Base-by-base conservation (phyloP, 2,329 filamentous ascomycete species). In the Diaporthe amygdali region DNA sequence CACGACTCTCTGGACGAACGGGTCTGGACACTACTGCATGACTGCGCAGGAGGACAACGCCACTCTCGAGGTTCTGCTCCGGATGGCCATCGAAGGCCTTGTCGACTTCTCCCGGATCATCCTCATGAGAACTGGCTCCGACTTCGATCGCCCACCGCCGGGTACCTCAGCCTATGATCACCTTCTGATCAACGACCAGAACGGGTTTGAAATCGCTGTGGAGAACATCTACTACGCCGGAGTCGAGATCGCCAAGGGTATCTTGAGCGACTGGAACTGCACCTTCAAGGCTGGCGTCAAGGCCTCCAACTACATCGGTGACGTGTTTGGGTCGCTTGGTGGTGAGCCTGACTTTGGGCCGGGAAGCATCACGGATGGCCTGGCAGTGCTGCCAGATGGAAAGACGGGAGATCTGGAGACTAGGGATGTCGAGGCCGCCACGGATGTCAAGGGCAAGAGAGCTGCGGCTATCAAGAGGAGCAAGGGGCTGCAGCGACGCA, bases 11-110 rank as follows among this genome's bases (percentile, higher is more conserved):
- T 88, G 90, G 82, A 94, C 92, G 2, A 93, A 93, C 76, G 91
- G 91, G 4, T 89, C 87, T 0, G 91, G 90, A 0, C 79, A 85
- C 7, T 94, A 94, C 81, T 94, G 92, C 82, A 89, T 91, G 80
- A 92, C 88, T 52, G 91, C 91, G 0, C 92, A 94, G 78, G 92
- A 94, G 79, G 92, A 94, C 77, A 93, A 91, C 75, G 92, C 91
- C 0, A 88, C 88, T 0, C 86, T 94, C 1, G 91, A 92, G 75
- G 91, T 88, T 6, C 82, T 94, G 34, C 80, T 93, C 25, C 87
- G 92, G 15, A 87, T 86, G 2, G 87, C 90, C 0, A 80, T 87
- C 27, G 83, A 84, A 73, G 86, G 87, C 2, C 76, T 89, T 5
- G 87, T 91, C 5, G 92, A 94, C 78, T 94, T 92, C 79, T 79